Base-by-base conservation (phyloP, 345 rosid genomes). In the Citrus australasica region DNA sequence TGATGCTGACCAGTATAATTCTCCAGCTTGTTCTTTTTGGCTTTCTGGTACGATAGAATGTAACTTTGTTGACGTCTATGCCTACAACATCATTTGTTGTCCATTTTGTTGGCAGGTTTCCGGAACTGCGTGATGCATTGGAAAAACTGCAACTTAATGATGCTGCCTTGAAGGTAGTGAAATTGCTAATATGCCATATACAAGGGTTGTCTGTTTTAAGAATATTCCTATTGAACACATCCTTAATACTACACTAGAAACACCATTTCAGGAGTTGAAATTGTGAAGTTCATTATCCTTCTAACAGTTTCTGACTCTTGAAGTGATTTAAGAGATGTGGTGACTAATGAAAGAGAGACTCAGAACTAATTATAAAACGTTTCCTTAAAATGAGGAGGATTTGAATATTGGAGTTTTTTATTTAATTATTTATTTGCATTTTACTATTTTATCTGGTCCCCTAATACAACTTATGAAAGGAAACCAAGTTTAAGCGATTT, bases 111-210 rank as follows among this genome's bases (percentile, higher is more conserved):
- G 83, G 76, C 83, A 95, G 99, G 89, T 95, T 92, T 74, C 84
- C 93, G 0, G 99, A 95, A 80, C 79, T 95, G 81, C 99, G 98
- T 58, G 99, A 95, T 86, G 99, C 99, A 0, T 85, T 95, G 91
- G 97, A 93, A 77, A 95, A 95, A 85, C 86, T 95, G 78, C 99
- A 95, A 82, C 98, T 95, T 63, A 95, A 95, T 85, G 99, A 95
- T 83, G 98, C 99, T 79, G 98, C 99, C 16, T 78, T 95, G 80
- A 95, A 95, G 98, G 98, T 93, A 87, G 32, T 9, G 72, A 63
- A 61, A 32, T 74, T 40, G 69, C 69, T 40, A 28, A 17, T 51
- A 46, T 74, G 69, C 17, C 27, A 38, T 8, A 27, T 63, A 17
- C 65, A 38, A 9, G 77, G 25, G 25, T 25, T 33, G 11, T 32